Base-by-base conservation (phyloP, 805 yeast genomes). In the Starmera pachycereana region DNA sequence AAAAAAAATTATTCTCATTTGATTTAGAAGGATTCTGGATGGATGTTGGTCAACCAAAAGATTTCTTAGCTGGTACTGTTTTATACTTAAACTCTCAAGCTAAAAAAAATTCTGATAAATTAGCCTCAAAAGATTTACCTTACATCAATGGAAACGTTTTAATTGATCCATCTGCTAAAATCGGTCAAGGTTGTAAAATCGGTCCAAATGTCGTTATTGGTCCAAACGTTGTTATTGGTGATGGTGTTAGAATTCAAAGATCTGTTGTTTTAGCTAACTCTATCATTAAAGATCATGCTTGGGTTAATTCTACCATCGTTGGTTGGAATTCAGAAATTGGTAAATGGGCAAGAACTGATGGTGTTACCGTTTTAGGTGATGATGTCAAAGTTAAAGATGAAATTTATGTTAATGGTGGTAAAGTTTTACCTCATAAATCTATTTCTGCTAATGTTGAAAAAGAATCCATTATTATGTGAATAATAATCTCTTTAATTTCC, bases 11-110 rank as follows among this genome's bases (percentile, higher is more conserved):
- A 58, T 92, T 81, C 76, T 89, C 97, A 40, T 92, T 85, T 60
- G 99, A 92, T 68, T 78, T 92, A 61, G 97, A 92, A 74, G 97
- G 98, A 52, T 92, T 80, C 85, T 92, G 99, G 99, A 92, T 92
- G 98, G 99, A 92, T 68, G 97, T 92, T 54, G 99, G 99, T 68
- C 99, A 92, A 75, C 99, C 99, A 76, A 92, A 90, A 78, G 99
- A 92, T 70, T 92, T 88, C 81, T 70, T 92, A 51, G 80, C 96
- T 44, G 99, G 99, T 66, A 86, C 97, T 57, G 79, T 88, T 54
- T 72, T 90, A 50, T 92, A 89, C 76, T 75, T 92, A 65, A 74
- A 83, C 63, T 81, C 97, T 41, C 70, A 88, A 60, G 66, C 90
- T 56, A 83, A 83, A 78, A 86, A 81, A 69, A 61, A 69, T 53